Evolutionary conservation across 129 eudicot species (phyloP), one percentile per base, ranked within the genome.

Genomic region (Artemisia tridentata): DNA sequence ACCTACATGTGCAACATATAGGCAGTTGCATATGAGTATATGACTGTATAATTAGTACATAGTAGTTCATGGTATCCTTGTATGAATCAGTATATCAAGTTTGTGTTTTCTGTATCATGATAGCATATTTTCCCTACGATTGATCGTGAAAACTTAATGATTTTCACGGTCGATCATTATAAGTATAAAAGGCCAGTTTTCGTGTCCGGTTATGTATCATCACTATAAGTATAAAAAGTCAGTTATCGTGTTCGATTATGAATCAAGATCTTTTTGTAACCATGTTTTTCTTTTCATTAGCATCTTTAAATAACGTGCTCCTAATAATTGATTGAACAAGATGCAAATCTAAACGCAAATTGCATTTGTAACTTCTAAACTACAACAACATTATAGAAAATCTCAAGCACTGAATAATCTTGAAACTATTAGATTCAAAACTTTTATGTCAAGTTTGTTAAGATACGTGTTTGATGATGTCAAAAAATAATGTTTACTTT

Each of bases 381-480:
- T 29, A 0, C 34, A 29, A 29, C 34, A 29, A 29, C 5, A 4
- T 29, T 29, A 29, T 1, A 29, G 4, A 29, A 29, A 29, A 31
- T 5, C 38, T 31, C 38, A 25, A 25, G 29, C 29, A 25, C 29
- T 25, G 3, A 25, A 25, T 25, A 25, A 25, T 25, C 29, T 25
- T 25, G 4, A 25, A 25, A 25, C 29, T 25, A 3, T 25, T 25
- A 3, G 29, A 25, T 25, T 25, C 29, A 25, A 25, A 25, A 25
- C 4, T 25, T 25, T 31, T 31, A 31, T 31, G 38, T 31, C 38
- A 31, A 31, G 6, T 31, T 10, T 16, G 20, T 10, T 34, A 48
- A 16, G 19, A 11, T 3, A 48, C 74, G 50, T 67, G 63, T 74
- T 21, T 20, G 56, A 53, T 64, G 64, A 52, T 25, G 78, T 74